Evolutionary conservation across 2,329 filamentous ascomycete genomes (phyloP), one percentile per base, ranked within the genome.

Genomic region (Hypoxylon sp.): DNA sequence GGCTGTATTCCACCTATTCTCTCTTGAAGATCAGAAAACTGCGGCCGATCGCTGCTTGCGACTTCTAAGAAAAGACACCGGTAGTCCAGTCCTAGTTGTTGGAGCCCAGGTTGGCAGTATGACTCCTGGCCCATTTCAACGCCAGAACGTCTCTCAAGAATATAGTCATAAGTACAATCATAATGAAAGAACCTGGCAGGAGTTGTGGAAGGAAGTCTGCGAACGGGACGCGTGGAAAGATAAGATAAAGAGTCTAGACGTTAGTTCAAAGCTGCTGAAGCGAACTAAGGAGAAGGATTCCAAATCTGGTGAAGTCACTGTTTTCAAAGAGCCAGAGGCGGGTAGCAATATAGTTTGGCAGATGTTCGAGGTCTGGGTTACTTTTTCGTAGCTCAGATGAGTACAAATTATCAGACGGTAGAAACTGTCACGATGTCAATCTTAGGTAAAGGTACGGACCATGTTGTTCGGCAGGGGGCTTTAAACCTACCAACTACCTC

Each of bases 1-100:
- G 3, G 68, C 72, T 30, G 70, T 82, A 6, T 78, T 82, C 62
- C 80, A 82, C 57, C 73, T 80, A 19, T 82, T 82, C 70, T 71
- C 71, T n/a, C 74, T 76, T 50, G 74, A 77, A 2, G 70, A 77
- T 50, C 78, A 81, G 55, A 70, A 74, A 41, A 27, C 27, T 39
- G 70, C 70, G 1, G 74, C 72, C 7, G 62, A 73, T 51, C 73
- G 75, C 25, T 75, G 77, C 14, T 63, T 75, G 9, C 48, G 63
- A 5, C 70, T 79, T 11, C 58, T 80, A 19, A 73, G 67, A 29
- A 73, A 72, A 39, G 69, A 73, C 5, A 71, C 74, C 8, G 72
- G 71, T 11, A 71, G 73, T 0, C 74, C 75, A 2, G 71, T 78
- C 37, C 68, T 81, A 2, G 61, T 80, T 7, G 67, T 80, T 16